Conservation (phyloP, 768 basidiomycete genomes). For the Pulveroboletus sp. region DNA sequence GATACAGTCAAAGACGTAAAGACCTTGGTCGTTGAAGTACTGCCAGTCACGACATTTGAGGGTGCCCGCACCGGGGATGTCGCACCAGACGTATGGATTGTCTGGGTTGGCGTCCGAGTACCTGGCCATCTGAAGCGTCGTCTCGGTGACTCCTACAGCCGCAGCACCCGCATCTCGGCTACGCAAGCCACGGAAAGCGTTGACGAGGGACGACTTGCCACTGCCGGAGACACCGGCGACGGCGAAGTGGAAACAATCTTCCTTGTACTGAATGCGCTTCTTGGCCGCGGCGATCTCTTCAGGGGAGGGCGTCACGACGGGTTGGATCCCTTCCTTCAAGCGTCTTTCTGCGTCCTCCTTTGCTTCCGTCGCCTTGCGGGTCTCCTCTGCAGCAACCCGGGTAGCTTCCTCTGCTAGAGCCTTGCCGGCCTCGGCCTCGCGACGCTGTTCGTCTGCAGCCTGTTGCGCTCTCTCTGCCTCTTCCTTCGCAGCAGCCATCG, state of each 20-base stretch:
- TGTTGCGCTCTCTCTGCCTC: constrained; percentile 9
- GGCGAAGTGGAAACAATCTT: constrained; percentile 33
- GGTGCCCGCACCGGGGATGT: constrained; percentile 22
- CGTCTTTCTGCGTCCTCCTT: constrained; percentile 14
- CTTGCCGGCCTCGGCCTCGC: constrained; percentile 14
- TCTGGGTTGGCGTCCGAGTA: constrained; percentile 14
- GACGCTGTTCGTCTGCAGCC: constrained; percentile 20
- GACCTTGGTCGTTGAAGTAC: constrained; percentile 22
- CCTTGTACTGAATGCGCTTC: constrained; percentile 20
- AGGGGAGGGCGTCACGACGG: constrained; percentile 12
- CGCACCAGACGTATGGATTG: constrained; percentile 22
- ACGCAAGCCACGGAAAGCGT: constrained; percentile 33
- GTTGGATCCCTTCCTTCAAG: constrained; percentile 23
- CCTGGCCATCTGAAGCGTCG: constrained; percentile 12
- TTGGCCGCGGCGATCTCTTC: constrained; percentile 16
- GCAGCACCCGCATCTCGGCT: constrained; percentile 15
- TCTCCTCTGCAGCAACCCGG: constrained; percentile 16
- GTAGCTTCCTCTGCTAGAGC: constrained; percentile 14
- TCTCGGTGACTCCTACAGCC: constrained; percentile 19
- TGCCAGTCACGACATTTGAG: constrained; percentile 19
- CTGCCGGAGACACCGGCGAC: constrained; percentile 33
- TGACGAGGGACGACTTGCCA: constrained; percentile 38
- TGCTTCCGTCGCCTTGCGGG: constrained; percentile 14
- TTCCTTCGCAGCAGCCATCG: constrained; percentile 9
- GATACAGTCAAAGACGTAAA: constrained; percentile 25